These are phyloP conservation scores for Kuraishia hungarica DNA, from an alignment of 805 yeast genomes.

Conservation along the genomic window DNA sequence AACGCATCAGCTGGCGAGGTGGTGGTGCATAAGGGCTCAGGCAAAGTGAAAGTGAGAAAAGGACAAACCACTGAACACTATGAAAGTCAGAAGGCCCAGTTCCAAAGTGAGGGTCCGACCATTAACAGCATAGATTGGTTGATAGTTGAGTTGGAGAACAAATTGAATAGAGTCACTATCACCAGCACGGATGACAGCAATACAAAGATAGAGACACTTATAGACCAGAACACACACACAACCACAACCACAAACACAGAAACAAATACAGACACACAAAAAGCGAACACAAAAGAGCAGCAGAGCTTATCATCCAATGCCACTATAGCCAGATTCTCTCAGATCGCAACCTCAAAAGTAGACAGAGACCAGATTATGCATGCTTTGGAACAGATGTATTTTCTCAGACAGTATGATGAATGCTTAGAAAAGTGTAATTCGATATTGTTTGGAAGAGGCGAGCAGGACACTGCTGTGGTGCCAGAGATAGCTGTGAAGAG, in stretches of 20 bases:
- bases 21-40: slow-evolving; percentile 34
- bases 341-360: slow-evolving; percentile 26
- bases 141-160: slow-evolving; percentile 6
- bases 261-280: not conserved
- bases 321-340: not conserved
- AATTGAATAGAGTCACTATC: not conserved
- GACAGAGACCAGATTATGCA: slow-evolving; percentile 48
- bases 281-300: not conserved
- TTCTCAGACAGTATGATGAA: slow-evolving; percentile 35
- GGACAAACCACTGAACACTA: slow-evolving; percentile 66
- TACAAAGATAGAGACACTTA: too few relatives aligned
- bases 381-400: slow-evolving; percentile 59
- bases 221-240: not conserved
- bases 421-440: slow-evolving; percentile 38
- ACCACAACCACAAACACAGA: not conserved
- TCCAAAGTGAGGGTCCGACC: slow-evolving; percentile 47
- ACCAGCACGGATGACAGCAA: not conserved
- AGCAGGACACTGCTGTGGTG: slow-evolving; percentile 38
- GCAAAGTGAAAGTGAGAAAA: slow-evolving; percentile 45
- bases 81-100: slow-evolving; percentile 40
- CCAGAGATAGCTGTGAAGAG: not conserved
- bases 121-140: slow-evolving; percentile 39
- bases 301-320: not conserved
- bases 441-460: slow-evolving; percentile 17
- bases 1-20: slow-evolving; percentile 28